Base-by-base conservation (phyloP, 164 flowering plant genomes). In the Tetracentron sinense region DNA sequence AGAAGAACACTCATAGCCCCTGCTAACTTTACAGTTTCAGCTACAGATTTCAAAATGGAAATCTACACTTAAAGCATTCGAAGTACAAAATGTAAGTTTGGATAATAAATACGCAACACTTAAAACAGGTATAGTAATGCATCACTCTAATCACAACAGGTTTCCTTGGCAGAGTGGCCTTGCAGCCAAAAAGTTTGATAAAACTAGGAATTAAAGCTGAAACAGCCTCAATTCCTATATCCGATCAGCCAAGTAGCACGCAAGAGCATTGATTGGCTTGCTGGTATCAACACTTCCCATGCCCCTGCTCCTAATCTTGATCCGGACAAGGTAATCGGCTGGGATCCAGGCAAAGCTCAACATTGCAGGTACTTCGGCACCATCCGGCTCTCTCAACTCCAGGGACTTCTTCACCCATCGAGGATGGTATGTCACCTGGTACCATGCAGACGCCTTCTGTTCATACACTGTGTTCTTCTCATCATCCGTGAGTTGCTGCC, bases 291-390 rank as follows among this genome's bases (percentile, higher is more conserved):
- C 12, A n/a, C 47, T 59, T 44, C 22, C 54, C 2, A 38, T 42
- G 21, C 72, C 76, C 25, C 60, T 75, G 28, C 38, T 35, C 66
- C 72, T 83, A 26, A 90, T 77, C 70, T 95, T 95, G 60, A 92
- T 80, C 30, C 92, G 73, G 21, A 89, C 96, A 68, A 95, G 85
- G 66, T 90, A 90, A 59, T 92, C 99, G 42, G 77, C 86, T 0
- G 96, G 81, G 66, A 95, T 83, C 99, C 99, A 95, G 3, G 96
- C 77, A 76, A 95, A 95, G 67, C 99, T 92, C 49, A 95, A 71
- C 77, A 81, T 71, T 16, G 79, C 73, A 0, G 67, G 54, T 42
- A 59, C 61, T 19, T 20, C 69, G 4, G 44, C 67, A 30, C 63
- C 73, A 59, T 70, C 90, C 0, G 72, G 70, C 6, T 65, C 77